phyloP scores from a whole-genome alignment of 2,329 filamentous ascomycete species.

The Aspergillus sp. region DNA sequence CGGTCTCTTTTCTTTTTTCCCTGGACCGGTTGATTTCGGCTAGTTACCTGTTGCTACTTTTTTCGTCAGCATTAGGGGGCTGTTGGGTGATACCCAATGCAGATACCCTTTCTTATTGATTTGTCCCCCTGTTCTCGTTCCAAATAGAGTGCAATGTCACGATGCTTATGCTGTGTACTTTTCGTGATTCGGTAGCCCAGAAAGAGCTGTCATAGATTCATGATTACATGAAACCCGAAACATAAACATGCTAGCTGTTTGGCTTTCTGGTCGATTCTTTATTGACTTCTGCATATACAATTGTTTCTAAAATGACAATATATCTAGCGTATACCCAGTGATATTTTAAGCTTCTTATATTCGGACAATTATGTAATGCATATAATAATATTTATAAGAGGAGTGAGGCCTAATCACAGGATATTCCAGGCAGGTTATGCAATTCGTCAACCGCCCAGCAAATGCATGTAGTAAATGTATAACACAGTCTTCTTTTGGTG shows the following conservation, averaged over 20 bases:
- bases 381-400: not conserved
- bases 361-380: not conserved
- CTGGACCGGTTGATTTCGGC: not conserved
- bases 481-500: conserved; percentile 1
- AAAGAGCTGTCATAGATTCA: not conserved
- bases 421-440: not conserved
- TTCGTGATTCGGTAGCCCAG: not conserved
- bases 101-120: not conserved
- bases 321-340: not conserved
- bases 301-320: not conserved
- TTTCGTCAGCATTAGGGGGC: conserved; percentile 13
- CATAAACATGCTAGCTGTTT: no score
- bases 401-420: conserved; percentile 1
- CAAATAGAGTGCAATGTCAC: not conserved
- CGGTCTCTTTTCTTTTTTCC: not conserved
- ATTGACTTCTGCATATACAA: not conserved
- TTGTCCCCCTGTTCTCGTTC: not conserved
- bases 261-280: not conserved
- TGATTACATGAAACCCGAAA: not conserved
- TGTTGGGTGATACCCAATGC: conserved; percentile 8
- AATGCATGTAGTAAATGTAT: conserved; percentile 1
- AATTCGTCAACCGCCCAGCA: not conserved
- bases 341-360: not conserved
- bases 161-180: not conserved
- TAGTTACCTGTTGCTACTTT: not conserved